Conservation (phyloP, 2,329 filamentous ascomycete species). For the Scedosporium apiospermum region DNA sequence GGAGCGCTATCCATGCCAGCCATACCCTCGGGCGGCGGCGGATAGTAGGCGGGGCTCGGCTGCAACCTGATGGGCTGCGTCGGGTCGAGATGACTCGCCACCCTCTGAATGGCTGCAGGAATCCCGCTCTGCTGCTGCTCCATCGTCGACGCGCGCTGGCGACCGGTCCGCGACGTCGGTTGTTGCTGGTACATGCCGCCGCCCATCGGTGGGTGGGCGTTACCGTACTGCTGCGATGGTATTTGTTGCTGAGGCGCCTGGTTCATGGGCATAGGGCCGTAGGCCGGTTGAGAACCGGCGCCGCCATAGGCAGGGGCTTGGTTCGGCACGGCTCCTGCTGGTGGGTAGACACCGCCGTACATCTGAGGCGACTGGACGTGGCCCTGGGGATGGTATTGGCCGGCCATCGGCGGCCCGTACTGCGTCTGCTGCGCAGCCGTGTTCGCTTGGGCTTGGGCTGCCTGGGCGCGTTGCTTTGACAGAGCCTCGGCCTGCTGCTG, state of each 20-base stretch:
- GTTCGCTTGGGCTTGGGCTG: slow-evolving; percentile 61
- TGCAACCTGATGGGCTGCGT: slow-evolving; percentile 89
- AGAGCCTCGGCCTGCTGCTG: slow-evolving; percentile 91
- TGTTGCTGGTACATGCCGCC: slow-evolving; percentile 59
- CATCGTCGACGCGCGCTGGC: slow-evolving; percentile 92
- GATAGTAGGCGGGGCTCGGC: slow-evolving; percentile 94
- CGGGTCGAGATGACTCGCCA: slow-evolving; percentile 91
- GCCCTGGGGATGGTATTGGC: slow-evolving; percentile 34
- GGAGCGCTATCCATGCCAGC: slow-evolving; percentile 51
- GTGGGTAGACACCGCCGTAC: slow-evolving; percentile 74
- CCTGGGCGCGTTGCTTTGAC: slow-evolving; percentile 79
- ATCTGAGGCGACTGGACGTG: slow-evolving; percentile 50
- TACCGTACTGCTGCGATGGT: slow-evolving; percentile 53
- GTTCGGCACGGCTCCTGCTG: slow-evolving; percentile 29
- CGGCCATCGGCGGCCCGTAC: slow-evolving; percentile 38
- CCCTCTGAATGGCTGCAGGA: slow-evolving; percentile 82
- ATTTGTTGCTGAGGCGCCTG: slow-evolving; percentile 59
- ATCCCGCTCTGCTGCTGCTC: slow-evolving; percentile 91
- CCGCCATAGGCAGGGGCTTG: slow-evolving; percentile 68
- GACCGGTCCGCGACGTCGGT: slow-evolving; percentile 54
- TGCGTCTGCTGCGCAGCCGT: slow-evolving; percentile 37
- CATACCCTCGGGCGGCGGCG: slow-evolving; percentile 78
- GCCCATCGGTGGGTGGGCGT: slow-evolving; percentile 33
- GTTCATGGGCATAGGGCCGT: slow-evolving; percentile 65
- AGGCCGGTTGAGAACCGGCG: slow-evolving; percentile 55